Conservation (phyloP, 306 rosid species). For the Rubus parviflorus region DNA sequence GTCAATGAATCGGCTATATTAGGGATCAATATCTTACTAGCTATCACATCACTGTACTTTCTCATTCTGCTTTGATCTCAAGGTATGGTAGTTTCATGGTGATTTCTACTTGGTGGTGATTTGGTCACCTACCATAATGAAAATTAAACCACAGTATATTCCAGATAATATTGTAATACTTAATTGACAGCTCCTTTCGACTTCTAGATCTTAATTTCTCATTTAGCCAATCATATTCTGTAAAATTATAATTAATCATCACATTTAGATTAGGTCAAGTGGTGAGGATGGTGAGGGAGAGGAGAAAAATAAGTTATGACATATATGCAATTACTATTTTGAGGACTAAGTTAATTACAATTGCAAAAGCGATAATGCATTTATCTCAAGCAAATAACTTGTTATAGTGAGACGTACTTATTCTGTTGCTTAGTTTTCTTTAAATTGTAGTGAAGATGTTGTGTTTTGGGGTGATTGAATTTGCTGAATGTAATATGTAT, state of each 20-base stretch:
- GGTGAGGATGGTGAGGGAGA: neutral
- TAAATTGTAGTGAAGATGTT: neutral
- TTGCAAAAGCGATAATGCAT: too few species aligned
- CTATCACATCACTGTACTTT: neutral
- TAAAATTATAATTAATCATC: neutral
- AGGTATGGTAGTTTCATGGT: slow-evolving; percentile 9
- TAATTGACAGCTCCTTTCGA: neutral
- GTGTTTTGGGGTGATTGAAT: too few species aligned
- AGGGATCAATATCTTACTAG: neutral
- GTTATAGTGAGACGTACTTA: neutral
- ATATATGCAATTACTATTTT: too few species aligned
- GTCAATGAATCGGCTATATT: too few species aligned
- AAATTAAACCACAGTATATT: slow-evolving; percentile 21
- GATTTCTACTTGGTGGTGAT: slow-evolving; percentile 21
- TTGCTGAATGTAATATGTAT: too few species aligned
- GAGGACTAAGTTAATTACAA: too few species aligned
- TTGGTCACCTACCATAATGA: slow-evolving; percentile 45
- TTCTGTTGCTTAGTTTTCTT: neutral
- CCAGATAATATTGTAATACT: slow-evolving; percentile 1
- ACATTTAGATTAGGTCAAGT: neutral
- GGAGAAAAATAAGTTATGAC: neutral
- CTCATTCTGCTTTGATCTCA: neutral
- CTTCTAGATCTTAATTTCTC: slow-evolving; percentile 1
- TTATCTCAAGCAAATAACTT: neutral
- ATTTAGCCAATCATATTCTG: neutral